phyloP scores from a whole-genome alignment of 1,284 basidiomycete species.

The Tilletia horrida region DNA sequence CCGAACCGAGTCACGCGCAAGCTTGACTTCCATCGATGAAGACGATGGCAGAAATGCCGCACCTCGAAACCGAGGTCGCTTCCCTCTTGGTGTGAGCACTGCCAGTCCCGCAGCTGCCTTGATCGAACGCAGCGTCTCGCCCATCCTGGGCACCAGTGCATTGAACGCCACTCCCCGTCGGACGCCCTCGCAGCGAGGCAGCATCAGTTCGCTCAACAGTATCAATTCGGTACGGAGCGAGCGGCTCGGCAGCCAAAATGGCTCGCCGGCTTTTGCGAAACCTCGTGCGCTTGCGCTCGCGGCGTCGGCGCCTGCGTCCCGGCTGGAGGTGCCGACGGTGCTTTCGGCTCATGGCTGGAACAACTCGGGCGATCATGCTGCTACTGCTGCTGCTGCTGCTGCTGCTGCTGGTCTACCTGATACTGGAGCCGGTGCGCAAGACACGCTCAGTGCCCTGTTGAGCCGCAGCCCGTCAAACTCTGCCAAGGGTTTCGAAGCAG shows the following conservation, averaged over 20 bases:
- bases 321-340: conserved; percentile 13
- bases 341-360: conserved; percentile 4
- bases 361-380: neutral
- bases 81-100: too few species aligned
- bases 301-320: conserved; percentile 11
- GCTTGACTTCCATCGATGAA: conserved; percentile 10
- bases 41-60: neutral
- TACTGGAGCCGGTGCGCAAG: neutral
- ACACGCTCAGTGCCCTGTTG: conserved; percentile 8
- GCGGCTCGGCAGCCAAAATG: neutral
- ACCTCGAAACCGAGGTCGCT: too few species aligned
- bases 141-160: too few species aligned
- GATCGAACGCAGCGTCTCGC: too few species aligned
- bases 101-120: too few species aligned
- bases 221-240: conserved; percentile 14
- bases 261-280: conserved; percentile 3
- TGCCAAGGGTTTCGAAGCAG: neutral
- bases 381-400: neutral
- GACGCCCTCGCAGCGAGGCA: conserved; percentile 9
- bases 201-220: conserved; percentile 15
- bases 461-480: conserved; percentile 6
- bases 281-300: neutral
- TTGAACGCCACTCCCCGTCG: neutral
- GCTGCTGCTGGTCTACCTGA: neutral
- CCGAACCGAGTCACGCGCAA: conserved; percentile 2